Percentiles rank a stretch among this genome's conserved stretches.
phyloP scores from a whole-genome alignment of 805 yeast species.

The Candida ponderosae region DNA sequence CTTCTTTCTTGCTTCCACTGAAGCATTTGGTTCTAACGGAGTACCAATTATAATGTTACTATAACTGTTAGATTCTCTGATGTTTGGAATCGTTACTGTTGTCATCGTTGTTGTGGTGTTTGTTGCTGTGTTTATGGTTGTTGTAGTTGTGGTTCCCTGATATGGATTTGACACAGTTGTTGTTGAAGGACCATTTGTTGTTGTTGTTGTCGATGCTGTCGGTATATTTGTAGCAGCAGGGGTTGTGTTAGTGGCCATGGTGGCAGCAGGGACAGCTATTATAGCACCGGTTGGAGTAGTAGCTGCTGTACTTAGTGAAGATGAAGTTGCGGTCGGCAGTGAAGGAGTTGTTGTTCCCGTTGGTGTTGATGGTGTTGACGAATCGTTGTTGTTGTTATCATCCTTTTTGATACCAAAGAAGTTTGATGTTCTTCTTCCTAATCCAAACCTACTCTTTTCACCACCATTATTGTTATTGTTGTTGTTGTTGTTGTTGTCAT shows the following conservation, averaged over 20 bases:
- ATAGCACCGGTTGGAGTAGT: background rate
- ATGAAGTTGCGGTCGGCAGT: background rate
- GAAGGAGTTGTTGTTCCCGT: background rate
- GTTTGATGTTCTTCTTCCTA: constrained; percentile 20
- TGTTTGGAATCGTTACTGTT: constrained; percentile 11
- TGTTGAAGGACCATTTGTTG: constrained; percentile 1
- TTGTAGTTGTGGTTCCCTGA: constrained; percentile 1
- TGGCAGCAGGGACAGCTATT: no score
- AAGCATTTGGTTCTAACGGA: constrained; percentile 23
- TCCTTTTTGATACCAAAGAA: constrained; percentile 19
- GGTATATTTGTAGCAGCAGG: background rate
- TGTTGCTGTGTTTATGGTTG: constrained; percentile 1
- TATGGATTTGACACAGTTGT: no score
- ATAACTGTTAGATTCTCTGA: constrained; percentile 6
- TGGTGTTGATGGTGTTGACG: background rate
- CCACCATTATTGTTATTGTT: constrained; percentile 7
- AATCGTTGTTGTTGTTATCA: background rate
- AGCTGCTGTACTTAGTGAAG: background rate
- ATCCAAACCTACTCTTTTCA: constrained; percentile 5
- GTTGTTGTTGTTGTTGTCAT: constrained; percentile 2
- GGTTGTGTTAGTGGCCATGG: no score
- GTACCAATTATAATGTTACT: constrained; percentile 10
- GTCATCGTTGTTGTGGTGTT: constrained; percentile 2
- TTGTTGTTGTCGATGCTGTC: background rate
- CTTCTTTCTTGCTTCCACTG: constrained; percentile 69